phyloP scores from a whole-genome alignment of 495 filamentous ascomycete genomes.

The Penicillium soppii region DNA sequence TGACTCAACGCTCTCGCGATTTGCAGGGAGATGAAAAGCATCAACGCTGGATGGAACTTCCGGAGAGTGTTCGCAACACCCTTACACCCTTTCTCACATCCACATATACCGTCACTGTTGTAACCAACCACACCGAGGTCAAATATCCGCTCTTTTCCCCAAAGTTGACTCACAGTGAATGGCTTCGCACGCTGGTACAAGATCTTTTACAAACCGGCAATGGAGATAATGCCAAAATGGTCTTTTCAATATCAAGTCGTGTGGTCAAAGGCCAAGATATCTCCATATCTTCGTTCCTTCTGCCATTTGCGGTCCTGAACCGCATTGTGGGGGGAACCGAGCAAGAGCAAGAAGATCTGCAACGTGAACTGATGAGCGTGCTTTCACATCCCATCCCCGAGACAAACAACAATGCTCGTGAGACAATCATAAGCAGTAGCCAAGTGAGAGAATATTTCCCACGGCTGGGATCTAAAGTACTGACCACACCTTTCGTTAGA shows the following conservation, averaged over 20 bases:
- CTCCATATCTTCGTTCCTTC: constrained; percentile 77
- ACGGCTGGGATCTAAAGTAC: constrained; percentile 4
- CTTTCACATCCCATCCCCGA: constrained; percentile 59
- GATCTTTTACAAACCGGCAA: constrained; percentile 76
- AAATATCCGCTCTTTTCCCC: constrained; percentile 76
- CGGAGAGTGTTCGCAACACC: constrained; percentile 71
- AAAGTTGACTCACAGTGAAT: constrained; percentile 64
- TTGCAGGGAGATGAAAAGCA: constrained; percentile 55
- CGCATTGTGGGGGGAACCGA: constrained; percentile 68
- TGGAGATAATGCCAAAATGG: constrained; percentile 63
- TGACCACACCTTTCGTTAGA: constrained; percentile 46
- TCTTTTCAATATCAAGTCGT: constrained; percentile 78
- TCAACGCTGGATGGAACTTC: constrained; percentile 72
- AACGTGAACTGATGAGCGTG: constrained; percentile 68
- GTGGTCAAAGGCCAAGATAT: constrained; percentile 81
- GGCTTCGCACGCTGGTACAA: constrained; percentile 76
- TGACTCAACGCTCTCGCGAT: constrained; percentile 52
- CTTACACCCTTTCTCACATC: constrained; percentile 83
- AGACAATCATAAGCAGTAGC: constrained; percentile 76
- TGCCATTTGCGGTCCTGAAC: constrained; percentile 83
- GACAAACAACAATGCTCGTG: constrained; percentile 54
- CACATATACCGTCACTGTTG: constrained; percentile 68
- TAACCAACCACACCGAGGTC: constrained; percentile 47
- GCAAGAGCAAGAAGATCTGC: constrained; percentile 62
- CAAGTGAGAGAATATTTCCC: constrained; percentile 57